Evolutionary conservation across 768 basidiomycete genomes (phyloP).

Genomic region (Pleurotus sapidus): DNA sequence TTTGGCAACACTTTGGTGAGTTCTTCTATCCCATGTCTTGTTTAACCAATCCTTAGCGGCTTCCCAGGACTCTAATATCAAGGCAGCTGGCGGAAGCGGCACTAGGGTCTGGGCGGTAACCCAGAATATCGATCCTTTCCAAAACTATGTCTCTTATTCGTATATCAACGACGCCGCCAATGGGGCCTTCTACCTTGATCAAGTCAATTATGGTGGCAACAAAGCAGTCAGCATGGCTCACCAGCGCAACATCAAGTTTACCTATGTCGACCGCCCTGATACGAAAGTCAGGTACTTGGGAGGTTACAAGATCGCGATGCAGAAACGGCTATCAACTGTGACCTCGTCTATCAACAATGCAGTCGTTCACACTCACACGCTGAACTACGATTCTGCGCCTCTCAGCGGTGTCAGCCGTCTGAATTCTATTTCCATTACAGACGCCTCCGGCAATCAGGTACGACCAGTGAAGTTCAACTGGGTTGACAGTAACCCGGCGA

Average conservation of each 20-base stretch:
- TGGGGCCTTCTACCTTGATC: constrained; percentile 1
- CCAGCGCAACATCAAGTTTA: background rate
- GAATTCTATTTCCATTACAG: background rate
- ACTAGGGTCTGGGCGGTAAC: constrained; percentile 2
- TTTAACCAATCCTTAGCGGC: too few relatives aligned
- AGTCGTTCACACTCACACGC: background rate
- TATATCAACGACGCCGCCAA: background rate
- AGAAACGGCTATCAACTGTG: constrained; percentile 1
- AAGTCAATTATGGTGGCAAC: constrained; percentile 3
- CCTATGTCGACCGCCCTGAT: background rate
- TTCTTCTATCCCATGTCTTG: too few relatives aligned
- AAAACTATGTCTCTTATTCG: constrained; percentile 1
- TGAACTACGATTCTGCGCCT: constrained; percentile 1
- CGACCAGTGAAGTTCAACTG: constrained; percentile 2
- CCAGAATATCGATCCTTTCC: constrained; percentile 1
- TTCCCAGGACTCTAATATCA: background rate
- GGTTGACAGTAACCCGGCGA: background rate
- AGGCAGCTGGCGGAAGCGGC: background rate
- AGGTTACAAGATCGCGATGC: constrained; percentile 1
- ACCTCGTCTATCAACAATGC: background rate
- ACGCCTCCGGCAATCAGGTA: background rate
- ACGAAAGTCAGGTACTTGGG: background rate
- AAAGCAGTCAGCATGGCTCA: background rate
- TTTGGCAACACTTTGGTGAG: constrained; percentile 1
- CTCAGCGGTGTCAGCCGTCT: constrained; percentile 2